These are phyloP conservation scores for Acacia confusa DNA, from an alignment of 306 rosid genomes.

Conservation along the genomic window DNA sequence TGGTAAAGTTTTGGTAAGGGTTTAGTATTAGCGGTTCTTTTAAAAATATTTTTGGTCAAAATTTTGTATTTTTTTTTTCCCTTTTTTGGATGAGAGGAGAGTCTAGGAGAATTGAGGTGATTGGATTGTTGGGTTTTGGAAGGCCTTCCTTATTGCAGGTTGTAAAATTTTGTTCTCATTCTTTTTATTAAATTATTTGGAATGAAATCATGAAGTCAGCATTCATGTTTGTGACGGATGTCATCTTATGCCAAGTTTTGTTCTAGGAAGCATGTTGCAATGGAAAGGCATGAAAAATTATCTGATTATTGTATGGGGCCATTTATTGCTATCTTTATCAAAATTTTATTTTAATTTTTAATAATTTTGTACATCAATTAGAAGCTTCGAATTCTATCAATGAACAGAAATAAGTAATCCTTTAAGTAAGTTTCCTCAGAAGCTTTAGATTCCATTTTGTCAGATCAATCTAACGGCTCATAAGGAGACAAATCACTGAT, in stretches of 20 bases:
- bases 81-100: slow-evolving; percentile 18
- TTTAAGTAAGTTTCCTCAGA: no score
- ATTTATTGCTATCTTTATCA: no score
- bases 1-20: slow-evolving; percentile 42
- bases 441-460: no score
- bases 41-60: not conserved
- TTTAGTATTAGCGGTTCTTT: not conserved
- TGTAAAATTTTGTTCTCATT: slow-evolving; percentile 4
- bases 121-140: slow-evolving; percentile 18
- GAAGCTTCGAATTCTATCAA: no score
- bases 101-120: slow-evolving; percentile 33
- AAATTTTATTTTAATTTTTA: no score
- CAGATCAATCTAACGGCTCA: no score
- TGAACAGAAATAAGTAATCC: no score
- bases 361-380: no score
- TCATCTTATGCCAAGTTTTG: not conserved
- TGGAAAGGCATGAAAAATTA: not conserved
- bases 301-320: not conserved
- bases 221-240: not conserved
- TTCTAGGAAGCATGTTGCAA: not conserved
- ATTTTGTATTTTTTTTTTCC: not conserved
- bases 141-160: not conserved
- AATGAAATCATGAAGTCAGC: not conserved
- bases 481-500: no score
- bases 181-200: not conserved